Percentiles rank a stretch among this genome's conserved stretches.
Conservation (phyloP, 306 rosid species). For the Argentina anserina region DNA sequence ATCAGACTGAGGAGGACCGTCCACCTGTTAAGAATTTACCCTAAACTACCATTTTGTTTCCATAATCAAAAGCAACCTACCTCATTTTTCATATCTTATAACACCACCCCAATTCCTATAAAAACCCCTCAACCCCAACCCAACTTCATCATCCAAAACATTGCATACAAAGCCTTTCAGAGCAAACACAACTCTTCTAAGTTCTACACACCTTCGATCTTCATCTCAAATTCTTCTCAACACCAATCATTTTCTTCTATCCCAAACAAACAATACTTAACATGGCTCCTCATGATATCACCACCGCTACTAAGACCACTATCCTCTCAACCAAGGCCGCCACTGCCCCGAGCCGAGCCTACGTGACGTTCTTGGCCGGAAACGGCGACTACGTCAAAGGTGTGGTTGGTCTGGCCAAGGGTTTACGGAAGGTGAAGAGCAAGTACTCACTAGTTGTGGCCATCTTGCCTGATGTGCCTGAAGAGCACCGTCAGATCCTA, state of each 20-base stretch:
- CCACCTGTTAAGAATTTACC: not conserved
- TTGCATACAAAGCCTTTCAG: not conserved
- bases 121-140: not conserved
- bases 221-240: too few relatives aligned
- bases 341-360: slow-evolving; percentile 34
- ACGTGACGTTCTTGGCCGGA: slow-evolving; percentile 80
- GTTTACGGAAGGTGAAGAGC: slow-evolving; percentile 57
- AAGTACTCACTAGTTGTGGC: slow-evolving; percentile 78
- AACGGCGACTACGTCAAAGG: slow-evolving; percentile 72
- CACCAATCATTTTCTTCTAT: not conserved
- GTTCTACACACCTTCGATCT: too few relatives aligned
- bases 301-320: slow-evolving; percentile 8
- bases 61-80: not conserved
- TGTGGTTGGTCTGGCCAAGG: slow-evolving; percentile 84
- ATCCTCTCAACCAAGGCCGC: slow-evolving; percentile 8
- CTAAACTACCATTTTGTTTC: not conserved
- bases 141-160: not conserved
- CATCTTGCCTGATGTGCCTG: slow-evolving; percentile 68
- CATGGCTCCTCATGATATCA: slow-evolving; percentile 55
- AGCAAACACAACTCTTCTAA: not conserved
- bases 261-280: not conserved
- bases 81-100: not conserved
- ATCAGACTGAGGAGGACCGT: not conserved
- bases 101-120: not conserved
- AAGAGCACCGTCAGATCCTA: slow-evolving; percentile 55